These are phyloP conservation scores for Flaveria linearis DNA, from an alignment of 129 eudicot genomes.

Conservation along the genomic window DNA sequence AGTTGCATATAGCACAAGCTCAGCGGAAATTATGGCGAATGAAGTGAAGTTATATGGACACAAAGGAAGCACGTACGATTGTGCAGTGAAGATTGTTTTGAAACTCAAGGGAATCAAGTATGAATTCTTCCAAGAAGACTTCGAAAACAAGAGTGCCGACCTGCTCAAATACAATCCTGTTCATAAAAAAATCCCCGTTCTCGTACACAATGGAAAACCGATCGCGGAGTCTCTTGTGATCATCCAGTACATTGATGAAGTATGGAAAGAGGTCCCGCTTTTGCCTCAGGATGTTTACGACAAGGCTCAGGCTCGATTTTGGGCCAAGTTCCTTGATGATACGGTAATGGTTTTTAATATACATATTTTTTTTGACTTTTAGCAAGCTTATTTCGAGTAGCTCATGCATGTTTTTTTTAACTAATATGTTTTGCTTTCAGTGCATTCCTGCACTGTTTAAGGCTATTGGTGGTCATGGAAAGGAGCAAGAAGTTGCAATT, in stretches of 20 bases:
- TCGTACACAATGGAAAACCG: too few relatives aligned
- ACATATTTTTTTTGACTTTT: too few relatives aligned
- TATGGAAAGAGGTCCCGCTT: constrained; percentile 32
- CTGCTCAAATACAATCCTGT: constrained; percentile 47
- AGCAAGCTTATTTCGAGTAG: too few relatives aligned
- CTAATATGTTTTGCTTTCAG: background rate
- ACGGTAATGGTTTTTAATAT: constrained; percentile 5
- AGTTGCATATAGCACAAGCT: too few relatives aligned
- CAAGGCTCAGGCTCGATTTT: constrained; percentile 40
- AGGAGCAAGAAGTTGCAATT: constrained; percentile 7
- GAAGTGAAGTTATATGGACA: constrained; percentile 20
- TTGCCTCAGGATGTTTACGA: constrained; percentile 36
- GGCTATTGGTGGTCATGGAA: background rate
- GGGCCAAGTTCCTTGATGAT: constrained; percentile 38
- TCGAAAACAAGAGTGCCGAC: constrained; percentile 29
- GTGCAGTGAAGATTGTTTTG: constrained; percentile 35
- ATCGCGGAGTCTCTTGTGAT: too few relatives aligned
- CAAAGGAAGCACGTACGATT: constrained; percentile 24
- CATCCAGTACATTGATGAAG: constrained; percentile 46
- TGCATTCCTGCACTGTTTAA: background rate
- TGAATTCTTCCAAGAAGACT: constrained; percentile 26
- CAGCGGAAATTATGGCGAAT: background rate
- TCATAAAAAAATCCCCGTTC: constrained; percentile 33
- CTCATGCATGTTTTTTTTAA: too few relatives aligned
- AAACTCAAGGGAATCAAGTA: constrained; percentile 29